Evolutionary conservation across 345 rosid genomes (phyloP).

Genomic region (Geranium rotundifolium): DNA sequence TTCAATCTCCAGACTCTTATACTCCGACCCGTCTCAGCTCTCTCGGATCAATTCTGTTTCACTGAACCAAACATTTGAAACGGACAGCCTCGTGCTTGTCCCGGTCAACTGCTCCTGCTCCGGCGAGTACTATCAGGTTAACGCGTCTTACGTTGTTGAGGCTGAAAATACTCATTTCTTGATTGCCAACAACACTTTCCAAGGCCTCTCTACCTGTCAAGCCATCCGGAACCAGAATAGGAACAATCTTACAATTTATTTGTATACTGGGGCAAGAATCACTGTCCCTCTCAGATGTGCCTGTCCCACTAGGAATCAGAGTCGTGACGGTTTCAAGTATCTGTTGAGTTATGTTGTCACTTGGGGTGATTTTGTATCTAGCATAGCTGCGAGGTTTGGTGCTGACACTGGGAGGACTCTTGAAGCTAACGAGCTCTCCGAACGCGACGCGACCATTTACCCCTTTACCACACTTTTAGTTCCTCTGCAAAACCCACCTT

Average conservation of each 20-base stretch:
- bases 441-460: not conserved
- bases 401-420: constrained; percentile 12
- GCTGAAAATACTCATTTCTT: constrained; percentile 7
- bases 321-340: constrained; percentile 20
- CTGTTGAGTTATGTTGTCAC: constrained; percentile 17
- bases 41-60: constrained; percentile 38
- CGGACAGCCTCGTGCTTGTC: constrained; percentile 39
- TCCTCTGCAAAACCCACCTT: constrained; percentile 20
- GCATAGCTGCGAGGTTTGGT: constrained; percentile 8
- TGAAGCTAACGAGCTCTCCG: constrained; percentile 18
- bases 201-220: constrained; percentile 78
- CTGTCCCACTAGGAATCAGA: constrained; percentile 29
- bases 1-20: constrained; percentile 43
- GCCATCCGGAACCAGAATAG: constrained; percentile 39
- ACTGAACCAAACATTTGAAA: constrained; percentile 19
- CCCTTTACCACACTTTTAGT: constrained; percentile 24
- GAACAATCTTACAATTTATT: constrained; percentile 7
- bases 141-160: constrained; percentile 37
- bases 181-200: constrained; percentile 48
- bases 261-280: constrained; percentile 25
- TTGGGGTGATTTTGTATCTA: constrained; percentile 1
- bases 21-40: constrained; percentile 33
- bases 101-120: constrained; percentile 72
- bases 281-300: constrained; percentile 40
- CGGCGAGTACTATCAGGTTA: constrained; percentile 34